Base-by-base conservation (phyloP, 192 early-diverging fungal species). In the Rhizoclosmatium sp. region DNA sequence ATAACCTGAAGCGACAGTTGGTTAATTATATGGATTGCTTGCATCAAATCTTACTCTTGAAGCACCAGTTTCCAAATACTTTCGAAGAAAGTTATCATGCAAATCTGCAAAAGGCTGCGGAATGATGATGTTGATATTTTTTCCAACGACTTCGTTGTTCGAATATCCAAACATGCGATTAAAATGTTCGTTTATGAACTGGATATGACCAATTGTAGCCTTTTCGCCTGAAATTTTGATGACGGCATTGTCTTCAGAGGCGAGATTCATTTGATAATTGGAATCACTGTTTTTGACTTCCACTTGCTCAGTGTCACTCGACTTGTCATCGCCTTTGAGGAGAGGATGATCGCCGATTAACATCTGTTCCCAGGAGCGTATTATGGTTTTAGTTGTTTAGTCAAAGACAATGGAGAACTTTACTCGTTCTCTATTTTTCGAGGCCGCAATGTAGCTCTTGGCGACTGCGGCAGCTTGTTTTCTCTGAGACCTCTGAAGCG, bases 11-110 rank as follows among this genome's bases (percentile, higher is more conserved):
- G 12, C 21, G 49, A 59, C 5, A 31, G n/a, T 61, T 4, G 41
- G 40, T 59, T 19, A 19, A 42, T 5, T 19, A 1, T 4, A 51
- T n/a, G 19, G 44, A 44, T 42, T 42, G 14, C 7, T 19, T 14
- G 19, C 19, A 68, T 16, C 19, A 16, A 40, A 48, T 16, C 42
- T 71, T 58, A 83, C 84, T 75, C 82, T 86, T 2, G 82, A 76
- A 49, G 69, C 58, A 49, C 85, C 85, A 19, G 85, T 86, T 21
- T 86, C 85, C 14, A 86, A 75, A 79, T 86, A 86, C 47, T 65
- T 47, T 61, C 65, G 31, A 12, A 86, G 62, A 9, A 86, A 68
- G n/a, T 23, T 23, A 58, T 86, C 85, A 70, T 86, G 85, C 3
- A 77, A 39, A 61, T 86, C 85, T 12, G 65, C 23, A 62, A 86